Evolutionary conservation across 2,329 filamentous ascomycete species (phyloP), one percentile per base, ranked within the genome.

Genomic region (Ceratocystis albifundus): DNA sequence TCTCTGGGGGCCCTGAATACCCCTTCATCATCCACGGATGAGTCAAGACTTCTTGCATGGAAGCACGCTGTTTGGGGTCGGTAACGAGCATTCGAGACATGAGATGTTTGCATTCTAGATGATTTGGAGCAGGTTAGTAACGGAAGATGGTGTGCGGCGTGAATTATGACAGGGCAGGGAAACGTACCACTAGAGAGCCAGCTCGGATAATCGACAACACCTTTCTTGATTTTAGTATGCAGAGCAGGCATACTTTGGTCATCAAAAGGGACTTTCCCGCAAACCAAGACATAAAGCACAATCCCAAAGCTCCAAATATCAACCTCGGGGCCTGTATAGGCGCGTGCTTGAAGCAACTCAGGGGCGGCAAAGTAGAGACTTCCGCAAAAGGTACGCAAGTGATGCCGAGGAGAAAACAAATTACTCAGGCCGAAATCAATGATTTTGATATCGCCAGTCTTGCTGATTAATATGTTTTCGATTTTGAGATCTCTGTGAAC

Each of bases 261-360:
- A 74, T 99, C 94, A 73, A 99, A 99, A 0, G 94, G 94, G 2
- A 99, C 94, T 76, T 97, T 97, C 64, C 94, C 94, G 74, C 94
- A 97, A 3, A 97, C 94, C 69, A 99, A 77, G 67, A 99, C 94
- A 72, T 97, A 99, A 15, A 99, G 82, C 12, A 99, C 94, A 71
- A 99, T 96, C 25, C 94, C 94, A 76, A 97, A 97, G 77, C 94
- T 97, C 94, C 94, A 99, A 0, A 97, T 84, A 73, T 99, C 94
- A 32, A 99, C 94, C 74, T 99, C 94, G 0, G 94, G 94, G 0
- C 94, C 94, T 1, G 90, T 96, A 73, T 99, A 99, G 67, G 92
- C 90, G 73, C 89, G 88, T 45, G 94, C 94, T 74, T 97, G 93
- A 61, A 99, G 80, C 63, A 99, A 79, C 74, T 99, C 94, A 0